Base-by-base conservation (phyloP, 2,329 filamentous ascomycete species). In the Neofusicoccum umdonicola region DNA sequence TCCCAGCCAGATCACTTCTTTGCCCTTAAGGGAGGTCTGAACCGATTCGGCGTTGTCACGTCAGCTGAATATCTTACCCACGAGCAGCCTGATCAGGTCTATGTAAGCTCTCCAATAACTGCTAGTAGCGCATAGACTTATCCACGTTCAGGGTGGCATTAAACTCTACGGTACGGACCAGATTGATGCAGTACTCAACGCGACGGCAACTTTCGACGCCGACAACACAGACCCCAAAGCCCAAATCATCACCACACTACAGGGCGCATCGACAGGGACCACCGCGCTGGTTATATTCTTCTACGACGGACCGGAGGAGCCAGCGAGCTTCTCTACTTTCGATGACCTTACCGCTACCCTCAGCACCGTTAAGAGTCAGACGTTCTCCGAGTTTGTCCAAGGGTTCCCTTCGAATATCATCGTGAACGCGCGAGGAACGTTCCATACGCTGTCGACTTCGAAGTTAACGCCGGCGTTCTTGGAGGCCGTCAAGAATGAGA, bases 1-100 rank as follows among this genome's bases (percentile, higher is more conserved):
- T 64, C 60, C 7, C 72, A 76, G 35, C 65, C 71, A 0, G 68
- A 72, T 27, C 69, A 77, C 12, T 76, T 72, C 68, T 66, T 67
- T 2, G 75, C 74, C 3, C 68, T 78, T 7, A 76, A 76, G 62
- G 74, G 76, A 4, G 76, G 76, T 8, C 67, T 65, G 7, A 77
- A 75, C 66, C 77, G 78, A 56, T 77, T 78, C 58, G 76, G 74
- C 9, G 71, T 78, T 42, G 73, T 78, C 3, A 77, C 77, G 4
- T 60, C 56, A 19, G 56, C 56, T 27, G 41, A 45, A 7, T 60
- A 44, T 8, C 17, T 44, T 22, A 47, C 56, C 8, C 56, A 60
- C 41, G 9, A 45, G 19, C 56, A 60, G 27, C 11, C 56, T 9
- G 6, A 22, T 17, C 41, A 47, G 22, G 6, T 60, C n/a, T 60